A percentile compares a stretch with the other conserved stretches of the same genome.
Evolutionary conservation across 805 yeast genomes (phyloP).

Genomic region (Candida manassasensis): DNA sequence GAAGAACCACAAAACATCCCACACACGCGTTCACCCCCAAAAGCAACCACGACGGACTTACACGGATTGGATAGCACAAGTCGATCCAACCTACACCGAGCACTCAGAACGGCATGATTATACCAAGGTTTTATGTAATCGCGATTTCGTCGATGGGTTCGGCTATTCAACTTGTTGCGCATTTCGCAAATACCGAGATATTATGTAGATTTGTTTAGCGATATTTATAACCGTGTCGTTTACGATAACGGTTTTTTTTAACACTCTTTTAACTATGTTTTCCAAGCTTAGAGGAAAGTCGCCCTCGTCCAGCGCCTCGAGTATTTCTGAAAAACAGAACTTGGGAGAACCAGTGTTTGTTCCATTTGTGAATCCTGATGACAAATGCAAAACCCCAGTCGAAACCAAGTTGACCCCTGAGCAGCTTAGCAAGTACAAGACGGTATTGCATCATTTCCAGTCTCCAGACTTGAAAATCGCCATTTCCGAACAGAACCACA

Average conservation of each 20-base stretch:
- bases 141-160: too few species aligned
- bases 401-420: conserved; percentile 44
- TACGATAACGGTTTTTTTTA: background rate
- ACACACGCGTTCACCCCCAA: too few species aligned
- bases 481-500: conserved; percentile 43
- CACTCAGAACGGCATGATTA: too few species aligned
- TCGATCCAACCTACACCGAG: too few species aligned
- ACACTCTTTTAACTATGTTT: background rate
- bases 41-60: too few species aligned
- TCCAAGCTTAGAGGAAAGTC: conserved; percentile 3
- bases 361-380: conserved; percentile 19
- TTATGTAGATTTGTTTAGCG: too few species aligned
- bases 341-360: conserved; percentile 11
- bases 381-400: conserved; percentile 45
- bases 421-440: conserved; percentile 56
- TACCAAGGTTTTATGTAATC: too few species aligned
- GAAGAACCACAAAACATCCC: too few species aligned
- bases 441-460: conserved; percentile 61
- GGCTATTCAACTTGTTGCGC: too few species aligned
- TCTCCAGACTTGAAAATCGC: conserved; percentile 48
- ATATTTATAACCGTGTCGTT: too few species aligned
- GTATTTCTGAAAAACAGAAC: background rate
- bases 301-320: background rate
- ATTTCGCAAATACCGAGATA: too few species aligned
- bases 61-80: too few species aligned